Percentiles rank a stretch among this genome's conserved stretches.
Conservation (phyloP, 2,329 filamentous ascomycete genomes). For the Calonectria pseudoturangicola region DNA sequence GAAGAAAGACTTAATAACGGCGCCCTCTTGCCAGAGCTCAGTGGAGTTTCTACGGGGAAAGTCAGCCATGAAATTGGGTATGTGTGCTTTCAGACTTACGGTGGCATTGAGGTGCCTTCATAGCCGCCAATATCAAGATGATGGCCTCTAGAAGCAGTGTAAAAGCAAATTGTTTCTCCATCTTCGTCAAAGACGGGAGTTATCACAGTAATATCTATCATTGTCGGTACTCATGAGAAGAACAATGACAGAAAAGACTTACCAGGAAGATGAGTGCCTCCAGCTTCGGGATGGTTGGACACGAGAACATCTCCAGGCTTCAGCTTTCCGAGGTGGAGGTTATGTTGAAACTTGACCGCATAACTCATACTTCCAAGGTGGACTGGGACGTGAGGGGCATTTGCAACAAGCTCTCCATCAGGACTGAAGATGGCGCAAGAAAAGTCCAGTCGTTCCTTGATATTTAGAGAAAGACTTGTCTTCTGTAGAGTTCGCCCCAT, state of each 20-base stretch:
- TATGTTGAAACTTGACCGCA: conserved; percentile 80
- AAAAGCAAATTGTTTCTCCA: conserved; percentile 40
- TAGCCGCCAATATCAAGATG: conserved; percentile 45
- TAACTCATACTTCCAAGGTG: conserved; percentile 88
- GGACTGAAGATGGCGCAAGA: conserved; percentile 85
- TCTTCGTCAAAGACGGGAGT: conserved; percentile 44
- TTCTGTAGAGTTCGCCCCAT: conserved; percentile 86
- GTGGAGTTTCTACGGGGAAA: conserved; percentile 66
- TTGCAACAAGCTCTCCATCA: conserved; percentile 82
- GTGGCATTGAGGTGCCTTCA: conserved; percentile 55
- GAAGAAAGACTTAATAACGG: conserved; percentile 66
- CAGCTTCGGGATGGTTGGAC: conserved; percentile 69
- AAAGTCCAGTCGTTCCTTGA: conserved; percentile 87
- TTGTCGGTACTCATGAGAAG: not conserved
- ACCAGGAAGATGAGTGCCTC: conserved; percentile 35
- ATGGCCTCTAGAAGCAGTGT: conserved; percentile 44
- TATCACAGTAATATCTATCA: conserved; percentile 40
- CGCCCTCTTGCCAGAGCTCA: conserved; percentile 74
- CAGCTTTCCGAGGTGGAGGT: conserved; percentile 80
- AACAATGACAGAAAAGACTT: not conserved
- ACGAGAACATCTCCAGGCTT: conserved; percentile 85
- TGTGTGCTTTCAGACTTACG: conserved; percentile 52
- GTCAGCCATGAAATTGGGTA: not conserved
- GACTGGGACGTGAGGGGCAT: conserved; percentile 84
- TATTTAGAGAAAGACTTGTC: conserved; percentile 83